Conservation (phyloP, 345 rosid species). For the Eucalyptus grandis region DNA sequence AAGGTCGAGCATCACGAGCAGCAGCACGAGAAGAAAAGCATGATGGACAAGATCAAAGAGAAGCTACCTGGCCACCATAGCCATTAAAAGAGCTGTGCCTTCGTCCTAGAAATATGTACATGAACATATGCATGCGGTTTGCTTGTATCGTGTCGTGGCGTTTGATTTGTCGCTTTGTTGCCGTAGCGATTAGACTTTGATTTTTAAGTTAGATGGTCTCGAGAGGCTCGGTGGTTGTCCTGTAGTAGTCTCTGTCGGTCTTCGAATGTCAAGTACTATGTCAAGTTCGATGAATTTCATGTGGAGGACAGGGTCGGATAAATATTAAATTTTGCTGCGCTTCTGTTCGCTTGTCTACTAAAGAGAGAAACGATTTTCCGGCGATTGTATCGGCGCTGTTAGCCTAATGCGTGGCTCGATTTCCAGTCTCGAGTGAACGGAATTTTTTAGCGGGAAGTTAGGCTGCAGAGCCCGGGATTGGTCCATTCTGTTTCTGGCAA, state of each 20-base stretch:
- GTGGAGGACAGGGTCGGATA: neutral
- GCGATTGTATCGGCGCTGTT: neutral
- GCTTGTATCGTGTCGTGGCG: neutral
- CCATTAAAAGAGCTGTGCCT: neutral
- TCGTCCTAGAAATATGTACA: neutral
- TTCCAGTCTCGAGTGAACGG: neutral
- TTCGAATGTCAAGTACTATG: neutral
- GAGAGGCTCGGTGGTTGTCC: neutral
- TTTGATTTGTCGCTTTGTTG: neutral
- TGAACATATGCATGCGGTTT: neutral
- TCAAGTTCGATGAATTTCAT: neutral
- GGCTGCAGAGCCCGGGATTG: neutral
- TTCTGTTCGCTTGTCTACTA: neutral
- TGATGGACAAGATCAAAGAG: slow-evolving; percentile 73
- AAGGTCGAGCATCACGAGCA: neutral
- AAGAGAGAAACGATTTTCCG: neutral
- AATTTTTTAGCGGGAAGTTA: neutral
- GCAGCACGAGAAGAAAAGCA: slow-evolving; percentile 50
- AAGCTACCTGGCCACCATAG: slow-evolving; percentile 51
- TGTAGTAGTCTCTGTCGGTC: neutral
- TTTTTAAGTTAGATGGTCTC: neutral
- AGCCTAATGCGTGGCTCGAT: neutral
- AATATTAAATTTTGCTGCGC: neutral
- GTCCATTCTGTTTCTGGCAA: neutral
- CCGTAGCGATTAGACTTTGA: neutral